Conservation (phyloP, 805 yeast species). For the Metschnikowia lunata region DNA sequence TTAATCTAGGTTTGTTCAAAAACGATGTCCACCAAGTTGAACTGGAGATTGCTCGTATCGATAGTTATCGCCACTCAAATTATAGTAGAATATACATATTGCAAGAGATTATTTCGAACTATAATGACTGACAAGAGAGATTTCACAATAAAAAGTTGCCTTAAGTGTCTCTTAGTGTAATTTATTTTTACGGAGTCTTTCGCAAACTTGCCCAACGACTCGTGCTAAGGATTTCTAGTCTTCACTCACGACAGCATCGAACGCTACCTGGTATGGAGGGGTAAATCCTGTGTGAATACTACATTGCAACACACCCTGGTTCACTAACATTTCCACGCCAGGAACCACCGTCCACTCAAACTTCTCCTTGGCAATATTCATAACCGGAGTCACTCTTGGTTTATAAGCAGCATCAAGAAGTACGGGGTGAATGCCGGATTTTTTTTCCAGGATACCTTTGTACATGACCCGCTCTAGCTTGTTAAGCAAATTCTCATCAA, state of each 20-base stretch:
- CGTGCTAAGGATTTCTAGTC: background rate
- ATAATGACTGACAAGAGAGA: too few species aligned
- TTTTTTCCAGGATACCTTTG: constrained; percentile 30
- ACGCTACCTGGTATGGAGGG: constrained; percentile 61
- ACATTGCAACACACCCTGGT: constrained; percentile 91
- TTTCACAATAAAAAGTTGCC: too few species aligned
- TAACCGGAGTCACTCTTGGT: constrained; percentile 80
- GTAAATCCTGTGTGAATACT: constrained; percentile 63
- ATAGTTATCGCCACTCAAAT: too few species aligned
- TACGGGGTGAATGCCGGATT: constrained; percentile 44
- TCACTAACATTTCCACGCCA: constrained; percentile 87
- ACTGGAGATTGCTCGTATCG: too few species aligned
- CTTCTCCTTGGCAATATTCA: constrained; percentile 65
- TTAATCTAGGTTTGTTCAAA: too few species aligned
- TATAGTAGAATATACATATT: too few species aligned
- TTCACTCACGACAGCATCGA: constrained; percentile 50
- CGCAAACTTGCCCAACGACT: too few species aligned
- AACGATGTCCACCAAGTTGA: too few species aligned
- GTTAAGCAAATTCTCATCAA: constrained; percentile 48
- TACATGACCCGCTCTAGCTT: constrained; percentile 46
- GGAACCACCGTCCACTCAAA: constrained; percentile 78
- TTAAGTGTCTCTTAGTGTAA: too few species aligned
- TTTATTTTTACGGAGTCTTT: too few species aligned
- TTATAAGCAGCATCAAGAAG: constrained; percentile 93
- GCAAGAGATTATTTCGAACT: too few species aligned